Evolutionary conservation across 1,139 yeast genomes (phyloP).

Genomic region (Pneumocystis canis): DNA sequence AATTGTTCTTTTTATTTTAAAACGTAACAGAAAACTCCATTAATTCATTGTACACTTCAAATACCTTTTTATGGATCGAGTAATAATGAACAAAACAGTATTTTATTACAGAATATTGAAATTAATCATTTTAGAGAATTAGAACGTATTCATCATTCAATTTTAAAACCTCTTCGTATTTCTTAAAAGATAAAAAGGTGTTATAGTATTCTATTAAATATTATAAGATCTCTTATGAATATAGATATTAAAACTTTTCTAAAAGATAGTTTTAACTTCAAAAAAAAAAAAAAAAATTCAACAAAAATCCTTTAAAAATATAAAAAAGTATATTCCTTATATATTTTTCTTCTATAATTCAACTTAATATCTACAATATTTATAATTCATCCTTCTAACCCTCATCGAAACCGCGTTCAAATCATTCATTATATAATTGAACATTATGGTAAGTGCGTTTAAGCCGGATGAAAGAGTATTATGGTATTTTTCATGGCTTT

Average conservation of each 20-base stretch:
- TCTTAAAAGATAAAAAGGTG: background rate
- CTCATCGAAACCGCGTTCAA: background rate
- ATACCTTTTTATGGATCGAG: background rate
- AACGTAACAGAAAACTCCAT: background rate
- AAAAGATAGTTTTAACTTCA: background rate
- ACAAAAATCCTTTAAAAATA: background rate
- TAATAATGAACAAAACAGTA: background rate
- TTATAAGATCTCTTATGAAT: background rate
- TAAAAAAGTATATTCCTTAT: background rate
- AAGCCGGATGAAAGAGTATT: conserved; percentile 22
- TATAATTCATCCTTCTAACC: background rate
- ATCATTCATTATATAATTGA: background rate
- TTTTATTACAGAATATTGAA: background rate
- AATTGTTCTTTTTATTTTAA: background rate
- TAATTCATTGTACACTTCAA: background rate
- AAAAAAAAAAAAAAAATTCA: background rate
- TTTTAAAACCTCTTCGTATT: background rate
- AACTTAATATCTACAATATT: background rate
- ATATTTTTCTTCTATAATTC: background rate
- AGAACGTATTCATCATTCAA: background rate
- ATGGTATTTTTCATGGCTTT: conserved; percentile 21
- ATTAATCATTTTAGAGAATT: background rate
- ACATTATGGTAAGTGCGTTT: conserved; percentile 3
- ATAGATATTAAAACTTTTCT: background rate
- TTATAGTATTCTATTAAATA: background rate